These are phyloP conservation scores for Colletotrichum shisoi DNA, from an alignment of 2,329 filamentous ascomycete genomes.

Conservation along the genomic window DNA sequence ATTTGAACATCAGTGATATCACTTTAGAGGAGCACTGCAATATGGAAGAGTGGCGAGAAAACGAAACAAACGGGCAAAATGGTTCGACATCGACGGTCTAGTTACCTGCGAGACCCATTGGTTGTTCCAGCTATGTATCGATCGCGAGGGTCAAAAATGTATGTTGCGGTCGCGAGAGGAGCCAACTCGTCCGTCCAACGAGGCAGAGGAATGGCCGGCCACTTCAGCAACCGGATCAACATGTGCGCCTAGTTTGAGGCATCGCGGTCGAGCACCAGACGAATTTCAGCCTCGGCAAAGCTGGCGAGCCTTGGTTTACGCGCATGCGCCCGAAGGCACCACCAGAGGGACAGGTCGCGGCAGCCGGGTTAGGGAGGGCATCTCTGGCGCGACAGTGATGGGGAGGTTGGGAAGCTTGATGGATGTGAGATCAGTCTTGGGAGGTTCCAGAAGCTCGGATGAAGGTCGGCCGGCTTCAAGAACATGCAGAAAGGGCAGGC, in stretches of 20 bases:
- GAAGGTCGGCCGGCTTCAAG: neutral
- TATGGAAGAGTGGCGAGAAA: neutral
- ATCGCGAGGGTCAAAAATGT: neutral
- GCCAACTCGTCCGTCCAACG: no score
- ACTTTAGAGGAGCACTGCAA: neutral
- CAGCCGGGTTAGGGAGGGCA: neutral
- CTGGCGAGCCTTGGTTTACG: neutral
- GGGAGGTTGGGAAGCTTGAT: no score
- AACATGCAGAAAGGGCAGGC: neutral
- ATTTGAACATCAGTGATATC: neutral
- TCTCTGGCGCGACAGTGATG: neutral
- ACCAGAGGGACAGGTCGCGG: neutral
- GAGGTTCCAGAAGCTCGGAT: conserved; percentile 2
- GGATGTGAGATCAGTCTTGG: neutral
- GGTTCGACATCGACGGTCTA: no score
- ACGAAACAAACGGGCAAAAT: neutral
- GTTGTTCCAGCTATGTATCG: no score
- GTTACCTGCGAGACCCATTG: neutral
- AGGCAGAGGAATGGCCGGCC: neutral
- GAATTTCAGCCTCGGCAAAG: no score
- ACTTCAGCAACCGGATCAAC: neutral
- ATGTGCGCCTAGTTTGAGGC: no score
- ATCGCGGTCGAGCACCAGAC: no score
- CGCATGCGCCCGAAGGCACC: neutral
- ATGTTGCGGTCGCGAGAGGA: neutral